phyloP scores from a whole-genome alignment of 1,284 basidiomycete genomes.

The Naganishia albida region DNA sequence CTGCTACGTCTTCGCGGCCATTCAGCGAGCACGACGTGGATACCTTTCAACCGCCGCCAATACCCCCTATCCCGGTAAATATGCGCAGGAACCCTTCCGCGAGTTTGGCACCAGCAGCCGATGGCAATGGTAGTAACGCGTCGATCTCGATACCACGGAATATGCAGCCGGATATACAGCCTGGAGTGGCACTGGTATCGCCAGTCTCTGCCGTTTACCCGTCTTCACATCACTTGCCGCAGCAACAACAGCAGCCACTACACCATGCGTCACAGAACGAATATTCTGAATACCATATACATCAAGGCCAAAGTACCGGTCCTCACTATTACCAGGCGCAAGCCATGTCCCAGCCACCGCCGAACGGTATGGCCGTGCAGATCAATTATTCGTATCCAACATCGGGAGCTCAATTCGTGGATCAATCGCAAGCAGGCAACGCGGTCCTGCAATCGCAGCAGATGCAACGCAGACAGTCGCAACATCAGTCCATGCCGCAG shows the following conservation, averaged over 20 bases:
- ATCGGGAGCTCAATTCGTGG: neutral
- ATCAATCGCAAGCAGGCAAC: constrained; percentile 8
- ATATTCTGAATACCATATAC: constrained; percentile 7
- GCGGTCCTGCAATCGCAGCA: constrained; percentile 19
- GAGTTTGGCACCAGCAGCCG: neutral
- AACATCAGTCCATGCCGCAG: constrained; percentile 16
- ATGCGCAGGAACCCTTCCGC: constrained; percentile 7
- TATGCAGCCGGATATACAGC: constrained; percentile 19
- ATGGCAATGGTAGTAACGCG: neutral
- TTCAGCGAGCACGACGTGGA: constrained; percentile 22
- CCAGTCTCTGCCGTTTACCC: constrained; percentile 21
- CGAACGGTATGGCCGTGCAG: constrained; percentile 4
- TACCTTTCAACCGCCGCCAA: constrained; percentile 11
- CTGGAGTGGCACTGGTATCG: constrained; percentile 22
- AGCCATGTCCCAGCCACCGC: neutral
- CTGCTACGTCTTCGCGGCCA: neutral
- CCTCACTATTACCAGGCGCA: constrained; percentile 17
- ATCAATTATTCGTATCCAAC: constrained; percentile 21
- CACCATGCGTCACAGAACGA: constrained; percentile 12
- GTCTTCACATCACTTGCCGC: constrained; percentile 6
- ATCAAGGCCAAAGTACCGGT: constrained; percentile 8
- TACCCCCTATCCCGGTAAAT: neutral
- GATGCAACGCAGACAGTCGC: constrained; percentile 26
- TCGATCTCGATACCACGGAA: neutral
- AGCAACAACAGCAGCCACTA: constrained; percentile 7